Percentiles rank a stretch among this genome's conserved stretches.
Conservation (phyloP, 2,329 filamentous ascomycete genomes). For the Aspergillus floridensis region DNA sequence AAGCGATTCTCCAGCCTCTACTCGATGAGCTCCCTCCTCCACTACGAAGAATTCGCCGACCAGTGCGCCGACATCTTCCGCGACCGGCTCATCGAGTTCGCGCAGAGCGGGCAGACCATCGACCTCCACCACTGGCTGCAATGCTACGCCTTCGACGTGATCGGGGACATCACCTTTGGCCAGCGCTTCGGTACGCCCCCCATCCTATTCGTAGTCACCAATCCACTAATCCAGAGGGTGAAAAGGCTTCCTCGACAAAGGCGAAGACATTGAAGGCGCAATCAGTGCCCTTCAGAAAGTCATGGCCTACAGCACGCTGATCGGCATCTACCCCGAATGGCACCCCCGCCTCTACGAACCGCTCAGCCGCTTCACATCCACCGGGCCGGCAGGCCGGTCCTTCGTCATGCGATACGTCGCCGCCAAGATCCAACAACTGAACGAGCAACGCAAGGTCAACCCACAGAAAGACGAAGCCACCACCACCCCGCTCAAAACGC, state of each 20-base stretch:
- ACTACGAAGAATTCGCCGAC: constrained; percentile 52
- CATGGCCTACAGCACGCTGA: constrained; percentile 38
- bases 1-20: constrained; percentile 48
- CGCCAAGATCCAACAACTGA: constrained; percentile 30
- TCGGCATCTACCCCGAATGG: constrained; percentile 45
- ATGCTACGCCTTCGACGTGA: constrained; percentile 44
- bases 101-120: constrained; percentile 27
- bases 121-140: constrained; percentile 42
- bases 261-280: constrained; percentile 46
- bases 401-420: constrained; percentile 35
- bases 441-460: constrained; percentile 9
- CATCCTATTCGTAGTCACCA: not conserved
- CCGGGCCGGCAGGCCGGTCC: constrained; percentile 31
- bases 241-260: constrained; percentile 48
- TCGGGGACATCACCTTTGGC: constrained; percentile 51
- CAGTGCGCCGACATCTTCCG: constrained; percentile 46
- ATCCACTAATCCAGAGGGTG: constrained; percentile 17
- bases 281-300: constrained; percentile 41
- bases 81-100: constrained; percentile 39
- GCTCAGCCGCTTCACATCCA: constrained; percentile 28
- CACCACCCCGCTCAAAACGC: constrained; percentile 16
- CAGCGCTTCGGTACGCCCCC: constrained; percentile 29
- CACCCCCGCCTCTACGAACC: constrained; percentile 37
- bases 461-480: constrained; percentile 2
- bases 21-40: constrained; percentile 49